Conservation (phyloP, 1,284 basidiomycete genomes). For the Trichosporon sp. region DNA sequence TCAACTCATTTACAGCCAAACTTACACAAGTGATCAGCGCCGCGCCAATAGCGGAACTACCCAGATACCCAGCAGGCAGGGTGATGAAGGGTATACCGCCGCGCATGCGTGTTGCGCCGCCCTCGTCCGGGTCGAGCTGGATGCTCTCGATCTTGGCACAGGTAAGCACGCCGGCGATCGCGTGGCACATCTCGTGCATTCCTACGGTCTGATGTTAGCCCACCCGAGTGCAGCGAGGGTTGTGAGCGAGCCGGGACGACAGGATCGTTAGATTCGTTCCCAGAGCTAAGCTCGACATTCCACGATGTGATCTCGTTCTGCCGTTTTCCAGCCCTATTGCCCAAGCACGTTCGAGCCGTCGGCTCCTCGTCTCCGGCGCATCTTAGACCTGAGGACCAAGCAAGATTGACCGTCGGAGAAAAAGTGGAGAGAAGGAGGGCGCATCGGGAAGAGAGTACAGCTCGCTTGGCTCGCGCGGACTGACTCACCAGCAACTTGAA, state of each 20-base stretch:
- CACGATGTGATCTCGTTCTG: no score
- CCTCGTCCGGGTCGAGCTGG: constrained; percentile 69
- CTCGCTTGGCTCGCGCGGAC: background rate
- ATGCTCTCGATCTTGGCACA: constrained; percentile 89
- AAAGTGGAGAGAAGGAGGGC: no score
- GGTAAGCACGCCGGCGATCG: constrained; percentile 73
- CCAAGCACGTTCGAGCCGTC: no score
- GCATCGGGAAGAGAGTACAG: no score
- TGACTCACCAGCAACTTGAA: constrained; percentile 72
- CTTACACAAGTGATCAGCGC: constrained; percentile 77
- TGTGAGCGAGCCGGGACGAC: background rate
- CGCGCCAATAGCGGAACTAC: constrained; percentile 87
- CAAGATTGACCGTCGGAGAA: no score
- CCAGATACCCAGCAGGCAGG: constrained; percentile 84
- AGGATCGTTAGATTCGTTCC: no score
- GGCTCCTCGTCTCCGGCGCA: no score
- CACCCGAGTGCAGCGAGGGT: background rate
- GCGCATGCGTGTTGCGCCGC: constrained; percentile 88
- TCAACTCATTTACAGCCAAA: background rate
- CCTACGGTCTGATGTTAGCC: constrained; percentile 71
- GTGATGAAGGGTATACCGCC: constrained; percentile 76
- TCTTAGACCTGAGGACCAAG: no score
- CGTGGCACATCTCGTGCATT: constrained; percentile 85
- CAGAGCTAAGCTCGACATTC: background rate
- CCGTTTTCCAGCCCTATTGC: background rate